These are phyloP conservation scores for Stylosanthes scabra DNA, from an alignment of 331 rosid species.

Conservation along the genomic window DNA sequence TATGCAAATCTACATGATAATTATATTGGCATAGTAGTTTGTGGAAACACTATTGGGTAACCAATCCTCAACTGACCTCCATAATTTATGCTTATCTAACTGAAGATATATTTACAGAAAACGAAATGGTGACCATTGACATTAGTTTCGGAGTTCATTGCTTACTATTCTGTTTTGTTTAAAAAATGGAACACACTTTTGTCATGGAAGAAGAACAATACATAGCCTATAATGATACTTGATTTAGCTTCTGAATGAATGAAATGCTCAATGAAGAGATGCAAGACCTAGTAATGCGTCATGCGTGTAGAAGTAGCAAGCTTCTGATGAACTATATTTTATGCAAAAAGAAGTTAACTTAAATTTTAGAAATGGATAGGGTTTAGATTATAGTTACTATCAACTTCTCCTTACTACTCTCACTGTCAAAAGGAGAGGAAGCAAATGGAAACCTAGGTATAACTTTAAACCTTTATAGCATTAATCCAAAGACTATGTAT, in stretches of 20 bases:
- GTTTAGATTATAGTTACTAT: slow-evolving; percentile 5
- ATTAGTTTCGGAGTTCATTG: background rate
- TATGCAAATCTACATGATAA: slow-evolving; percentile 17
- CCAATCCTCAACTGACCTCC: background rate
- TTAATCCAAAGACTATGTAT: slow-evolving; percentile 2
- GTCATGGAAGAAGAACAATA: background rate
- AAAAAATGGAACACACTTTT: background rate
- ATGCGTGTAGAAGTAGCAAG: background rate
- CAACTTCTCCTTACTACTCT: slow-evolving; percentile 21
- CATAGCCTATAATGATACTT: background rate
- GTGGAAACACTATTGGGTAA: background rate
- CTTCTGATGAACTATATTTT: background rate
- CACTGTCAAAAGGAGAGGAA: slow-evolving; percentile 19
- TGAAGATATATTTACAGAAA: slow-evolving; percentile 15
- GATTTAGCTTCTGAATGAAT: slow-evolving; percentile 10
- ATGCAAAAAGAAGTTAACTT: slow-evolving; percentile 17
- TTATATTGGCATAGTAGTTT: background rate
- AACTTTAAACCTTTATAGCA: background rate
- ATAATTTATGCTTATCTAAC: background rate
- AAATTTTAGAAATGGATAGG: slow-evolving; percentile 1
- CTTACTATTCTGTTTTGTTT: background rate
- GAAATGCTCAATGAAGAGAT: slow-evolving; percentile 9
- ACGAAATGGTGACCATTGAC: background rate
- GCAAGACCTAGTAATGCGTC: background rate
- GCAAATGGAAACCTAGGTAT: slow-evolving; percentile 26